Conservation (phyloP, 2,329 filamentous ascomycete genomes). For the Sclerotinia spermophila region DNA sequence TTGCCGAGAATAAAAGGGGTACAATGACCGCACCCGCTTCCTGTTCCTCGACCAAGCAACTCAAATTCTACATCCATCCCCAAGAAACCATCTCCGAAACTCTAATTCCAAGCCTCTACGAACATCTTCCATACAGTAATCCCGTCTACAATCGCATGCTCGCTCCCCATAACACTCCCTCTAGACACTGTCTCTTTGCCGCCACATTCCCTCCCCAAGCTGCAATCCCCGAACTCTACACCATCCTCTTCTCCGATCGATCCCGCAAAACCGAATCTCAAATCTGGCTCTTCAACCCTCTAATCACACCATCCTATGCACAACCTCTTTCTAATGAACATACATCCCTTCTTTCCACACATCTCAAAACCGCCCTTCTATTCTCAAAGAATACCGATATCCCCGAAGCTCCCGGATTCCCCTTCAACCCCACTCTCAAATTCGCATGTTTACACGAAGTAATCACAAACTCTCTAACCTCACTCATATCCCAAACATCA, state of each 20-base stretch:
- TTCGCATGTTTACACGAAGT: conserved; percentile 30
- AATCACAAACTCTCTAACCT: conserved; percentile 20
- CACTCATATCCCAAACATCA: conserved; percentile 21
- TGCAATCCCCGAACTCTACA: conserved; percentile 23
- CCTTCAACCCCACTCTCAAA: conserved; percentile 30
- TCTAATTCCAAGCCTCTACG: conserved; percentile 28
- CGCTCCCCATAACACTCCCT: conserved; percentile 33
- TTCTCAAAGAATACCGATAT: conserved; percentile 29
- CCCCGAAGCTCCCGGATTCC: conserved; percentile 34
- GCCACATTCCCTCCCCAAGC: conserved; percentile 28
- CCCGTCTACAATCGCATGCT: conserved; percentile 33
- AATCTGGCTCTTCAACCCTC: conserved; percentile 35
- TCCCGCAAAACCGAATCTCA: conserved; percentile 34
- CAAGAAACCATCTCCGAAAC: conserved; percentile 25
- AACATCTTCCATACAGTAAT: conserved; percentile 33
- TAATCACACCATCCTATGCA: conserved; percentile 19
- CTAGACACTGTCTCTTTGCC: conserved; percentile 33
- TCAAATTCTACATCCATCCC: conserved; percentile 23
- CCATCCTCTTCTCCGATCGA: conserved; percentile 35
- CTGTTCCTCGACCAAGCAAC: background rate
- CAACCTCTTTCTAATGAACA: conserved; percentile 20
- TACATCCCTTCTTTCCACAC: conserved; percentile 16
- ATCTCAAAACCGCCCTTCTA: conserved; percentile 22
- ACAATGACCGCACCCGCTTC: background rate
- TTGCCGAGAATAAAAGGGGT: background rate